phyloP scores from a whole-genome alignment of 2,329 filamentous ascomycete genomes.

The Apiospora phragmitis region DNA sequence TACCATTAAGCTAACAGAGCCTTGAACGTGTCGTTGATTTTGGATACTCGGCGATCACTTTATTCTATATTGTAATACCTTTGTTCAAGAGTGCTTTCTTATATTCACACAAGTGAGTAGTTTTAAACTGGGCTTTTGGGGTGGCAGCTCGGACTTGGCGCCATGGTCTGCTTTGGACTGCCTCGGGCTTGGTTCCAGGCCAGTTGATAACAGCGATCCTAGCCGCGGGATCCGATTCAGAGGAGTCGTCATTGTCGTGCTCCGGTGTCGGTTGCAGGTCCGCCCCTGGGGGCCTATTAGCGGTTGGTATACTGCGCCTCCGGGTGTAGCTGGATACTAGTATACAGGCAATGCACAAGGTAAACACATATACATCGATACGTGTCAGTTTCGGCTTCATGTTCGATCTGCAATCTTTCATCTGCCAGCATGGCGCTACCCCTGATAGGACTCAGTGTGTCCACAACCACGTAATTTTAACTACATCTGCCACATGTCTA shows the following conservation, averaged over 20 bases:
- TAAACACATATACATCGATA: neutral
- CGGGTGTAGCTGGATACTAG: neutral
- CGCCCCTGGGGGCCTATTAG: neutral
- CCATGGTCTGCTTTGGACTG: no score
- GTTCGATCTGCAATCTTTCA: neutral
- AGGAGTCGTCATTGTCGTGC: neutral
- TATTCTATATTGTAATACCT: no score
- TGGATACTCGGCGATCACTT: no score
- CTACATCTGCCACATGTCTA: neutral
- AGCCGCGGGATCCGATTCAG: no score
- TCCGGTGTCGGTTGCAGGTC: neutral
- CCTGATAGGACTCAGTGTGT: neutral
- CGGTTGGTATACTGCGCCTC: neutral
- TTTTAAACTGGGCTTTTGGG: no score
- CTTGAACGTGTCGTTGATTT: no score
- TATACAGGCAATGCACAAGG: neutral
- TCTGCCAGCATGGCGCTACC: neutral
- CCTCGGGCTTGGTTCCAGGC: no score
- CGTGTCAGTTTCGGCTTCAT: neutral
- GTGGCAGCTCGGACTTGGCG: no score
- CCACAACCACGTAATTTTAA: neutral
- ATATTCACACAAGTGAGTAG: no score
- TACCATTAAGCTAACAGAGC: no score
- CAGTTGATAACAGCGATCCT: no score
- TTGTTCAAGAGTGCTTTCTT: no score